Evolutionary conservation across 129 eudicot genomes (phyloP), one percentile per base, ranked within the genome.

Genomic region (Tagetes patula): DNA sequence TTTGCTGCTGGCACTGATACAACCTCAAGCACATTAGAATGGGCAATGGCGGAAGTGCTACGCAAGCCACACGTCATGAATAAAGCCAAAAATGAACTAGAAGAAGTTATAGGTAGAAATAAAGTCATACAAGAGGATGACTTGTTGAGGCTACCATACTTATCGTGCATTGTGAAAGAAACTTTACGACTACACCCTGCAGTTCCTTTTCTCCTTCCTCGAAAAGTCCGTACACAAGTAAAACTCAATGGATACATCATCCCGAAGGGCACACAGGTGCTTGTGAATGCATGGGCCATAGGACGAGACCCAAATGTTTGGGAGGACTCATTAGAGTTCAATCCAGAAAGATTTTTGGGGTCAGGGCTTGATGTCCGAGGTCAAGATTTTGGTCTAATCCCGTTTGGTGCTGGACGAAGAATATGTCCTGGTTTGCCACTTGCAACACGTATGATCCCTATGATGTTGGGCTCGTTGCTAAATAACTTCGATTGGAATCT

Each of bases 221-320:
- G 65, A 34, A 60, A 60, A 33, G 65, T 60, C 27, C 27, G 27
- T 34, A 8, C 3, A 4, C 42, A 60, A 34, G 65, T 33, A 11
- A 5, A 60, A 34, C 42, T 60, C 37, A 34, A 34, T 11, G 65
- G 65, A 34, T 60, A 60, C 42, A 34, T 2, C 14, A 34, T 60
- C 20, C 65, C 41, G 4, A 12, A 11, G 41, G 65, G 65, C 7
- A 60, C 42, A 60, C 41, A 60, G 3, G 42, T 60, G 65, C 14
- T 60, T 34, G 65, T 60, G 20, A 60, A 60, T 60, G 65, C 42
- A 34, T 60, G 65, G 65, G 65, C 65, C 65, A 60, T 60, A 60
- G 65, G 65, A 3, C 20, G 27, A 9, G 65, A 60, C 37, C 20
- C 42, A 34, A 60, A 14, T 3, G 6, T 33, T 1, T 60, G 65